These are phyloP conservation scores for Lactarius tabidus DNA, from an alignment of 768 basidiomycete species.

Conservation along the genomic window DNA sequence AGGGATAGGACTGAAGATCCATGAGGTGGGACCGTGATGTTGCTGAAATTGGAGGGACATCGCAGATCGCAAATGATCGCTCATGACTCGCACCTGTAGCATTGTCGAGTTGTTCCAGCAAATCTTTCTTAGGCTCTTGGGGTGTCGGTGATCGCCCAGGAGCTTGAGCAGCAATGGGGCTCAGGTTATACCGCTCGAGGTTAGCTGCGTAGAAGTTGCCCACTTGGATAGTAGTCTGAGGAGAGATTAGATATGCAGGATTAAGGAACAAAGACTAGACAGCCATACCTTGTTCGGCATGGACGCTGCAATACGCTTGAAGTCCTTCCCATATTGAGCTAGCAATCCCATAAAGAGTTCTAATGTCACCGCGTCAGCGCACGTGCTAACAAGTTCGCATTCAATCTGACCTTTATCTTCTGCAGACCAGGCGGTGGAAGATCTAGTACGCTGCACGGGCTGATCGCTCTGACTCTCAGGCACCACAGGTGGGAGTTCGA, in stretches of 20 bases:
- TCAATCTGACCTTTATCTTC: slow-evolving; percentile 56
- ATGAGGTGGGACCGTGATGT: slow-evolving; percentile 22
- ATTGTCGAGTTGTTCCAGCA: not conserved
- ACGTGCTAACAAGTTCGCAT: slow-evolving; percentile 15
- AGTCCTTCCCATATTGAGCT: slow-evolving; percentile 60
- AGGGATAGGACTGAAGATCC: slow-evolving; percentile 9
- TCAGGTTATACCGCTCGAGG: slow-evolving; percentile 39
- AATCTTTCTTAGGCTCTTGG: slow-evolving; percentile 27
- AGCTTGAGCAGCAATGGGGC: slow-evolving; percentile 18
- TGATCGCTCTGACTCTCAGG: slow-evolving; percentile 3
- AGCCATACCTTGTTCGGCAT: slow-evolving; percentile 56
- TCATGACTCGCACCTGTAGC: slow-evolving; percentile 1
- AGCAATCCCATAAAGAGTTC: slow-evolving; percentile 54
- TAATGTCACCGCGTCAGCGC: slow-evolving; percentile 27
- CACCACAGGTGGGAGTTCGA: not conserved
- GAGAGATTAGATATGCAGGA: not conserved
- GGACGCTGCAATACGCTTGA: slow-evolving; percentile 62
- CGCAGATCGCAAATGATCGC: slow-evolving; percentile 7
- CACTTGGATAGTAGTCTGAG: slow-evolving; percentile 54
- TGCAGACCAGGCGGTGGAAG: slow-evolving; percentile 50
- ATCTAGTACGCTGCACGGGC: not conserved
- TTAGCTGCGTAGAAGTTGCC: slow-evolving; percentile 49
- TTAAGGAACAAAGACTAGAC: not conserved
- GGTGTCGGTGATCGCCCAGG: slow-evolving; percentile 30
- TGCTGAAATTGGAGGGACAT: slow-evolving; percentile 21